Evolutionary conservation across 2,329 filamentous ascomycete species (phyloP), one percentile per base, ranked within the genome.

Genomic region (Scorias spongiosa): DNA sequence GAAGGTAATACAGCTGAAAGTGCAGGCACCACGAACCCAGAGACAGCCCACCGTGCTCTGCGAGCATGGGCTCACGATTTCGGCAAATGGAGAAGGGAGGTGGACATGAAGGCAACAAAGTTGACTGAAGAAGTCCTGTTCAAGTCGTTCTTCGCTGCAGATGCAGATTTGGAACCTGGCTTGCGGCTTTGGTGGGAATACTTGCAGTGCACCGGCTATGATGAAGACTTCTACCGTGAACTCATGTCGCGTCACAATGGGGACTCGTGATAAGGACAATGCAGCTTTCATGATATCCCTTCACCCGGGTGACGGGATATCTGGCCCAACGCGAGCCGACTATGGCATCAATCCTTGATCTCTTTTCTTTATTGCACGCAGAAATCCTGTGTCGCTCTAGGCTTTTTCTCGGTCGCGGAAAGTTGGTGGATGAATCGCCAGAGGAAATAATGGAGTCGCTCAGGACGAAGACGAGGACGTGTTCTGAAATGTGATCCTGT

Each of bases 121-220:
- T 55, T 69, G 15, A 62, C 55, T 39, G 53, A 57, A 43, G 58
- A 65, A 38, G 55, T 50, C 32, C 57, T 70, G 10, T 49, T 67
- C n/a, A 40, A 58, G 14, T 59, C 62, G 1, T 70, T 69, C 48
- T 52, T 57, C 10, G 52, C 61, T 51, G 57, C 61, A 30, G 66
- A 69, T 52, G 54, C 57, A 1, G 65, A 61, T 32, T 53, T 59
- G 5, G 56, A 59, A 10, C 60, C 61, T 1, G 66, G 65, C 5
- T 53, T 70, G 8, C 57, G 68, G 14, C 58, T 70, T 18, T 68
- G 62, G 62, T 68, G 64, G 63, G 66, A 70, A 54, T 70, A 70
- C 42, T 55, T 70, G 26, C 49, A 67, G 51, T 70, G 66, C 45
- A 56, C 63, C 2, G 54, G 56, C 11, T 70, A 60, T 53, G 63